Conservation (phyloP, 139 green algal species). For the Micractinium sp. region DNA sequence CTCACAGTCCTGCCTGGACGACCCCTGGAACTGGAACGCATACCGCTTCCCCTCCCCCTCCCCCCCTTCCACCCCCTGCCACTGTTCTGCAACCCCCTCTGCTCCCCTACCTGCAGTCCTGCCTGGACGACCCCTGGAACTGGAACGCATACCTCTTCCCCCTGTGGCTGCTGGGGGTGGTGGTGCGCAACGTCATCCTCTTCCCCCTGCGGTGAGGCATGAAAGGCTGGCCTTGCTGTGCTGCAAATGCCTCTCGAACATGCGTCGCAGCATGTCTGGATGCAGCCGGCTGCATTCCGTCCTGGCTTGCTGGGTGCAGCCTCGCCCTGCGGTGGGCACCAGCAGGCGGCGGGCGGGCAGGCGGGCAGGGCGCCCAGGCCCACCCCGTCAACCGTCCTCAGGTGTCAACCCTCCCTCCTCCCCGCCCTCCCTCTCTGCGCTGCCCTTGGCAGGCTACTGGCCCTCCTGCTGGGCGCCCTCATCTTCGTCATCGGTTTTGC, state of each 20-base stretch:
- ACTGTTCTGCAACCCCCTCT: background rate
- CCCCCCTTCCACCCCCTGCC: background rate
- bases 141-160: constrained; percentile 98
- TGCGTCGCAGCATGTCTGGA: no score
- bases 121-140: constrained; percentile 90
- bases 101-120: background rate
- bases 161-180: constrained; percentile 81
- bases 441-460: constrained; percentile 55
- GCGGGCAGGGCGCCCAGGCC: no score
- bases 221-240: no score
- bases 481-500: constrained; percentile 88
- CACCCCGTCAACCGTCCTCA: no score
- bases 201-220: constrained; percentile 84
- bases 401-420: background rate
- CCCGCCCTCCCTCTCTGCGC: background rate
- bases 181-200: constrained; percentile 79
- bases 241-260: no score
- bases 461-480: constrained; percentile 77
- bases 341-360: no score
- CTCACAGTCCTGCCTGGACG: constrained; percentile 43
- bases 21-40: constrained; percentile 98
- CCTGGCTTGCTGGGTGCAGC: no score
- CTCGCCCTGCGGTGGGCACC: no score
- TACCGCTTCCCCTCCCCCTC: constrained; percentile 86
- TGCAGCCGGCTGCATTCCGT: no score